phyloP scores from a whole-genome alignment of 345 rosid species.

The Populus nigra region DNA sequence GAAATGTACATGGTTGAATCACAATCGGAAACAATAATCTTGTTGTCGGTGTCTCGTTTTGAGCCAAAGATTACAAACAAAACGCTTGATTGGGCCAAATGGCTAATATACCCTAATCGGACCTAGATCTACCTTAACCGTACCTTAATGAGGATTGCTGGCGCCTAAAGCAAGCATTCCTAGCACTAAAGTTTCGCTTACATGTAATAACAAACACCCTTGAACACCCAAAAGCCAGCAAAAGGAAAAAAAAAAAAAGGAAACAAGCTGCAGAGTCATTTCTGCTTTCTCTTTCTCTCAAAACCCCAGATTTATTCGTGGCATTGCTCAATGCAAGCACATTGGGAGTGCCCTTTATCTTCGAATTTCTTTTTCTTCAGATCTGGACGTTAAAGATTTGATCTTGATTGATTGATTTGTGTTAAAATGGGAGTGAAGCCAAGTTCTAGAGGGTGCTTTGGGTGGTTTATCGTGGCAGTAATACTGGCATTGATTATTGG shows the following conservation, averaged over 20 bases:
- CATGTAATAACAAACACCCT: background rate
- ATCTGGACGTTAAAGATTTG: background rate
- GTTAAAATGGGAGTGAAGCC: constrained; percentile 61
- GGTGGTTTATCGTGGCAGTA: constrained; percentile 64
- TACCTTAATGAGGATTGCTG: background rate
- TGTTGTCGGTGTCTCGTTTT: background rate
- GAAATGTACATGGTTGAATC: background rate
- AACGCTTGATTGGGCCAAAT: too few species aligned
- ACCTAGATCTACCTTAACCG: constrained; percentile 1
- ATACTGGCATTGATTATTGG: constrained; percentile 46
- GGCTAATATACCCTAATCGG: background rate
- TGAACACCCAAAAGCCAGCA: background rate
- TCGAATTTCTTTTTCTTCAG: background rate
- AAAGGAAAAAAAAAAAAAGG: background rate
- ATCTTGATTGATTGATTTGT: background rate
- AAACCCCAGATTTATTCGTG: background rate
- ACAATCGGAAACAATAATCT: background rate
- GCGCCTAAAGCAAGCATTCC: background rate
- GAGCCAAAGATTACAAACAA: background rate
- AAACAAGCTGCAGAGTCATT: background rate
- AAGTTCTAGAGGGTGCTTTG: constrained; percentile 53
- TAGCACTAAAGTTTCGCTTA: background rate
- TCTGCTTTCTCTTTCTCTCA: too few species aligned
- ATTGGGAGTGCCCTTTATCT: background rate
- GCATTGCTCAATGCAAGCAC: constrained; percentile 7